These are phyloP conservation scores for Albugo laibachii DNA, from an alignment of 352 stramenopile genomes.

Conservation along the genomic window DNA sequence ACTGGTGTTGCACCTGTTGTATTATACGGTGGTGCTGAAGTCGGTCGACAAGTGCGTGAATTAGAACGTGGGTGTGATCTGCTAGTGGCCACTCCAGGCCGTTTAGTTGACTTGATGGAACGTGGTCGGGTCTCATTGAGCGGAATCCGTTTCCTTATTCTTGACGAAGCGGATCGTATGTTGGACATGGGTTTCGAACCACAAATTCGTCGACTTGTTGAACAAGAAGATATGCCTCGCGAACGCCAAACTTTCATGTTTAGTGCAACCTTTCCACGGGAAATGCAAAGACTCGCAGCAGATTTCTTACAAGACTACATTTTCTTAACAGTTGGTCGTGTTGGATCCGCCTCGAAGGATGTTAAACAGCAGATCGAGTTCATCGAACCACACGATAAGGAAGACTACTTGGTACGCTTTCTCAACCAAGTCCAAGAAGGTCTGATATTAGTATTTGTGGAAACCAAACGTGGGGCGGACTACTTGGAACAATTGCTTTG, in stretches of 20 bases:
- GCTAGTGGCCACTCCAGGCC: conserved; percentile 92
- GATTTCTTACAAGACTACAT: conserved; percentile 99
- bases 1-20: conserved; percentile 88
- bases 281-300: conserved; percentile 90
- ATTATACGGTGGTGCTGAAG: conserved; percentile 87
- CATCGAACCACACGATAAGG: conserved; percentile 95
- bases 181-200: conserved; percentile 99
- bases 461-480: conserved; percentile 96
- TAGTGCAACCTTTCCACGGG: conserved; percentile 95
- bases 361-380: conserved; percentile 96
- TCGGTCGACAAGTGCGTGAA: conserved; percentile 70
- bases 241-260: conserved; percentile 99
- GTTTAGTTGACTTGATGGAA: conserved; percentile 94
- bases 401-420: conserved; percentile 90
- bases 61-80: conserved; percentile 90
- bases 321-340: conserved; percentile 96
- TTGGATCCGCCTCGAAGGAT: conserved; percentile 94
- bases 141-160: conserved; percentile 86
- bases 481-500: conserved; percentile 92
- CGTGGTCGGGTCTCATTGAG: conserved; percentile 80
- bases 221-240: conserved; percentile 93
- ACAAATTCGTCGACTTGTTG: conserved; percentile 96
- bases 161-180: conserved; percentile 99
- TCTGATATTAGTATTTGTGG: conserved; percentile 95
- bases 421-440: conserved; percentile 84